Evolutionary conservation across 768 basidiomycete genomes (phyloP).

Genomic region (Leucosporidium yakuticum): DNA sequence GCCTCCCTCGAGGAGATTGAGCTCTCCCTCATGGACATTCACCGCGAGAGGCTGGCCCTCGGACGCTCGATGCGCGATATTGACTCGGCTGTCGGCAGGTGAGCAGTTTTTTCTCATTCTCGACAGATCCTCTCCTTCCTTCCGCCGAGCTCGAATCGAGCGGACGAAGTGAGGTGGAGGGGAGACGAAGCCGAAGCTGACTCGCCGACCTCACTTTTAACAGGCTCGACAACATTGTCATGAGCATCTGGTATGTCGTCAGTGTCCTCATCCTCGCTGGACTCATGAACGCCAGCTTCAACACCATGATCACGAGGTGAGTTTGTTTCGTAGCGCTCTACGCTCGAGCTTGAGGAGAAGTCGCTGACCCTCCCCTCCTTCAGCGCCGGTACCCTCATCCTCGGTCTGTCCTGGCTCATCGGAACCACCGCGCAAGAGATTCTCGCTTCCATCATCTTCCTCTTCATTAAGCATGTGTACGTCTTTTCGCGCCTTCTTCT

Average conservation of each 20-base stretch:
- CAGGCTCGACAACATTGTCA: no score
- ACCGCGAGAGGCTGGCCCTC: constrained; percentile 76
- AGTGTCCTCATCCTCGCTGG: constrained; percentile 74
- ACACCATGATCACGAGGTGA: constrained; percentile 6
- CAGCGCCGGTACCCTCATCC: constrained; percentile 61
- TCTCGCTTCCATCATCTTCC: constrained; percentile 78
- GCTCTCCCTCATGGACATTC: constrained; percentile 54
- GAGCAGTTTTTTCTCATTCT: constrained; percentile 1
- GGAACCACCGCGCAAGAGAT: constrained; percentile 72
- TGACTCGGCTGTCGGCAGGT: constrained; percentile 72
- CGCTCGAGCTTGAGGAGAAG: no score
- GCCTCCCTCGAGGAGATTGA: constrained; percentile 58
- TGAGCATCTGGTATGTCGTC: constrained; percentile 51
- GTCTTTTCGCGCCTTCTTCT: background rate
- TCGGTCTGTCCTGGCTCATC: constrained; percentile 45
- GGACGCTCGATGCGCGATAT: constrained; percentile 82
- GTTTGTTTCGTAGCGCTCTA: no score
- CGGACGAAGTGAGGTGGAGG: background rate
- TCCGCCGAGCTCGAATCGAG: no score
- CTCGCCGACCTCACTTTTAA: background rate
- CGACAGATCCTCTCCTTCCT: background rate
- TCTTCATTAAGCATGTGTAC: constrained; percentile 52
- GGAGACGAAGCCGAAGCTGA: background rate
- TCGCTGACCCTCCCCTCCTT: background rate
- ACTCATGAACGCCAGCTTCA: constrained; percentile 52